A percentile compares a stretch with the other conserved stretches of the same genome.
These are phyloP conservation scores for Petunia hybrid DNA, from an alignment of 305 asterid genomes.

Conservation along the genomic window DNA sequence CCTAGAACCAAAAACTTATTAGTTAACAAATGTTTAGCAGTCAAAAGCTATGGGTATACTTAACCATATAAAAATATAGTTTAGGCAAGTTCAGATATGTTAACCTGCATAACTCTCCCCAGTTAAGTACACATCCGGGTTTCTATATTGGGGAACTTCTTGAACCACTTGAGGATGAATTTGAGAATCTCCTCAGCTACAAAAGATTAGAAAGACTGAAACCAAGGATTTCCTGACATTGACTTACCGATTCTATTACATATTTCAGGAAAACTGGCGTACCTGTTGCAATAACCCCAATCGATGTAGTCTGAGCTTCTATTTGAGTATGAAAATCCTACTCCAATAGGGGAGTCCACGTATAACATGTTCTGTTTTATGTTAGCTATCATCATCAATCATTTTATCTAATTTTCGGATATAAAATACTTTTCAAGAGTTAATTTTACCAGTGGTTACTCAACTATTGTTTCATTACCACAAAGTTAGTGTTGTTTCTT, in stretches of 20 bases:
- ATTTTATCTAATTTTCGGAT: background rate
- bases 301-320: constrained; percentile 36
- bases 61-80: background rate
- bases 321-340: constrained; percentile 44
- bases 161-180: constrained; percentile 68
- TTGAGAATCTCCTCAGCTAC: constrained; percentile 70
- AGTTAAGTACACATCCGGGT: constrained; percentile 60
- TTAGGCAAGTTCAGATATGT: background rate
- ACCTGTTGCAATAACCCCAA: constrained; percentile 40
- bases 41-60: background rate
- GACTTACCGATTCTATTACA: background rate
- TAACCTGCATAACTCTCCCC: constrained; percentile 88
- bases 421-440: background rate
- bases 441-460: too few species aligned
- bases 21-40: constrained; percentile 23
- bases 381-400: background rate
- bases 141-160: constrained; percentile 58
- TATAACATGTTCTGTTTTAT: constrained; percentile 42
- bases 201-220: background rate
- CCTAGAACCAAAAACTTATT: constrained; percentile 31
- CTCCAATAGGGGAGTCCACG: constrained; percentile 42
- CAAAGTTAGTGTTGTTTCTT: too few species aligned
- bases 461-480: too few species aligned
- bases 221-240: background rate
- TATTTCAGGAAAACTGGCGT: background rate